Evolutionary conservation across 352 stramenopile genomes (phyloP).

Genomic region (Pythium folliculosum): DNA sequence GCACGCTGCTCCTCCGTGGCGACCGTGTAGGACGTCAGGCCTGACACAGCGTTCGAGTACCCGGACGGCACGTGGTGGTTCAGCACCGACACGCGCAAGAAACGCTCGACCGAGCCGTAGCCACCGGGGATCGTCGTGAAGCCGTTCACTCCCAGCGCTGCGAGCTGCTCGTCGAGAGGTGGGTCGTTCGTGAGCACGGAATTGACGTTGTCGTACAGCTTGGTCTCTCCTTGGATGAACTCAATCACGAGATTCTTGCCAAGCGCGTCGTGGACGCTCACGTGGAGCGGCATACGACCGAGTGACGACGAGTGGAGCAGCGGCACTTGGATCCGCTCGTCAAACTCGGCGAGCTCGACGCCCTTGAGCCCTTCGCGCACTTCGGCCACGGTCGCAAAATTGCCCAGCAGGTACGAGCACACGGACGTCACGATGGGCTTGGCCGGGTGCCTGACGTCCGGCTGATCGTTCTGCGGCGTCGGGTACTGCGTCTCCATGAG

Average conservation of each 20-base stretch:
- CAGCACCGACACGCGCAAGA: constrained; percentile 66
- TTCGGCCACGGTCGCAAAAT: constrained; percentile 64
- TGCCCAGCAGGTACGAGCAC: constrained; percentile 72
- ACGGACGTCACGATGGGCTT: constrained; percentile 61
- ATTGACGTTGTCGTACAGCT: constrained; percentile 66
- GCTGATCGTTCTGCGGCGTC: constrained; percentile 21
- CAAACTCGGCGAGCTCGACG: constrained; percentile 60
- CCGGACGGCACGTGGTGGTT: constrained; percentile 44
- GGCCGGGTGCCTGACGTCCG: constrained; percentile 21
- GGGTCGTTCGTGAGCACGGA: constrained; percentile 74
- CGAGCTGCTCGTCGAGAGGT: constrained; percentile 49
- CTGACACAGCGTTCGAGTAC: constrained; percentile 34
- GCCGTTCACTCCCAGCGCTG: constrained; percentile 33
- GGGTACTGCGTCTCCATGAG: constrained; percentile 49
- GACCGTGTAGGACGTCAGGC: constrained; percentile 47
- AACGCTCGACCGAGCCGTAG: constrained; percentile 57
- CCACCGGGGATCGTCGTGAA: constrained; percentile 42
- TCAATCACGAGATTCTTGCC: constrained; percentile 73
- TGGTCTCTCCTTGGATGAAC: constrained; percentile 54
- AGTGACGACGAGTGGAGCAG: constrained; percentile 29
- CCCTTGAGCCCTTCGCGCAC: constrained; percentile 46
- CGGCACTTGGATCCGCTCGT: constrained; percentile 34
- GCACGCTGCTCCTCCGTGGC: constrained; percentile 54
- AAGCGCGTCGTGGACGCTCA: constrained; percentile 62
- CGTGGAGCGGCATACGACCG: constrained; percentile 48